Evolutionary conservation across 768 basidiomycete genomes (phyloP).

Genomic region (Cystobasidium tubakii): DNA sequence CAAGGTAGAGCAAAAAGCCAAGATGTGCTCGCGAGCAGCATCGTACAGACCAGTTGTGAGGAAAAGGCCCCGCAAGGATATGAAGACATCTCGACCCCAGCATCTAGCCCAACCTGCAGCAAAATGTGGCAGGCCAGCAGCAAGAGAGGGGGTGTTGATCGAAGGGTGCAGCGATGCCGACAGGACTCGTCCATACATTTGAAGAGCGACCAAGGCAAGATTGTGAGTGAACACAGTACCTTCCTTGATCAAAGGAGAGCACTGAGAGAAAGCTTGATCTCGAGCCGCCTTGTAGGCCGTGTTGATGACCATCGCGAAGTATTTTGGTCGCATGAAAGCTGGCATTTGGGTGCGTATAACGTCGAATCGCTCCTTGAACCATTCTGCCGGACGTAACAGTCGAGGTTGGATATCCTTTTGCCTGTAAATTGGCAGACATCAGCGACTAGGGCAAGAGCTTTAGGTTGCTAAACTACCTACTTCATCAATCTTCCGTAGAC

Average conservation of each 20-base stretch:
- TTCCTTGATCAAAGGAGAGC: slow-evolving; percentile 73
- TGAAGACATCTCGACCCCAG: slow-evolving; percentile 71
- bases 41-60: slow-evolving; percentile 83
- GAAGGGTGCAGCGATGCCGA: slow-evolving; percentile 74
- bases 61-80: slow-evolving; percentile 63
- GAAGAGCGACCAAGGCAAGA: slow-evolving; percentile 63
- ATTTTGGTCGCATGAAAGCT: slow-evolving; percentile 87
- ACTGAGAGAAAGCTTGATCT: slow-evolving; percentile 73
- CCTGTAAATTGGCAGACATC: slow-evolving; percentile 41
- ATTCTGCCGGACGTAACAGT: slow-evolving; percentile 64
- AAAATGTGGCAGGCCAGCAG: slow-evolving; percentile 94
- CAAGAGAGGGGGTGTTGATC: slow-evolving; percentile 68
- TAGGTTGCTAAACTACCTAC: not conserved
- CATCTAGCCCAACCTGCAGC: slow-evolving; percentile 86
- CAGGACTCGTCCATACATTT: slow-evolving; percentile 81
- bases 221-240: slow-evolving; percentile 87
- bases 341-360: slow-evolving; percentile 67
- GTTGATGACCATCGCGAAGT: slow-evolving; percentile 84
- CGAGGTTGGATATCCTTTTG: slow-evolving; percentile 60
- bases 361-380: slow-evolving; percentile 85
- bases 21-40: slow-evolving; percentile 78
- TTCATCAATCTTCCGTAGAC: slow-evolving; percentile 53
- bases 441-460: slow-evolving; percentile 45
- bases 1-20: slow-evolving; percentile 75
- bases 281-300: slow-evolving; percentile 90